Evolutionary conservation across 768 basidiomycete genomes (phyloP), one percentile per base, ranked within the genome.

Genomic region (Phaeolepiota aurea): DNA sequence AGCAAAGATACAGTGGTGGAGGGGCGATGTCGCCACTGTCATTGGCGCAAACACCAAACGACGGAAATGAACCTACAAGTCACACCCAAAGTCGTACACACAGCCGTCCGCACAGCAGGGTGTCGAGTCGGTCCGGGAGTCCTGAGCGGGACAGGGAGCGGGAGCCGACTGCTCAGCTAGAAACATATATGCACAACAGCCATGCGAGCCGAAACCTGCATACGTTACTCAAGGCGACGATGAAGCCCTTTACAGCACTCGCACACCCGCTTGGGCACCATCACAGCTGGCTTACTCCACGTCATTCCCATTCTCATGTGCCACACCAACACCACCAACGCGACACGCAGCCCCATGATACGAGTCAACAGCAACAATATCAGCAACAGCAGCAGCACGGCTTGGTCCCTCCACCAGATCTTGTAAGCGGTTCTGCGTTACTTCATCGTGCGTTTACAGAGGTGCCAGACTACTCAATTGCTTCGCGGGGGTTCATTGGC

Each of bases 391-490:
- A n/a, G n/a, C n/a, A n/a, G n/a, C n/a, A n/a, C n/a, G n/a, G n/a
- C n/a, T n/a, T n/a, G n/a, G n/a, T n/a, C n/a, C 40, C 38, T 37
- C 35, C 40, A 31, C 53, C 22, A 25, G 16, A 41, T 44, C n/a
- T n/a, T n/a, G n/a, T n/a, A 11, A 22, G 45, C 20, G 57, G 54
- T 1, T 55, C 55, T 12, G 53, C 58, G 47, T 47, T 76, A 47
- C 63, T 83, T 43, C 76, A 77, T 47, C 71, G 79, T 15, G 76
- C 77, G 35, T 81, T 77, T 51, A 86, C 74, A 48, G 77, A 72
- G 65, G 87, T 96, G 13, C 94, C 94, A 1, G 79, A 87, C 48
- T 98, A 98, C 58, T 72, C 72, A 14, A 72, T 87, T 34, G 89
- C 93, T 2, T 78, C 82, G 45, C 68, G 84, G 11, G 92, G 91